Conservation (phyloP, 108 stramenopile species). For the Nitzschia sp. region DNA sequence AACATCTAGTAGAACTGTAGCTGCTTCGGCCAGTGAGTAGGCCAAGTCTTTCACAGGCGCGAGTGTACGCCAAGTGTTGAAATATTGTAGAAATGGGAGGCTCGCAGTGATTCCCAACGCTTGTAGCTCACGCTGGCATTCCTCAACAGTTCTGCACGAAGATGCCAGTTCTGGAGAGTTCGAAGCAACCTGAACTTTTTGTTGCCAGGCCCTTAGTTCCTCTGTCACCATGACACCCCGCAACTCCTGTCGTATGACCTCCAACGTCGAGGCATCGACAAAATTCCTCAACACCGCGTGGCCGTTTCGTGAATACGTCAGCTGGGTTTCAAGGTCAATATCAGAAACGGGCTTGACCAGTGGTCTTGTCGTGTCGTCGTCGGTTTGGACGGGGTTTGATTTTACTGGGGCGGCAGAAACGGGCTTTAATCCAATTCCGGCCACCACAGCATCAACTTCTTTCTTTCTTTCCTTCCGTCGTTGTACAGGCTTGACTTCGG, state of each 20-base stretch:
- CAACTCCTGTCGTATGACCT: constrained; percentile 43
- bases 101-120: constrained; percentile 38
- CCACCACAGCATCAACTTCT: not conserved
- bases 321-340: constrained; percentile 53
- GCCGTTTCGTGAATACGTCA: constrained; percentile 76
- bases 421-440: constrained; percentile 1
- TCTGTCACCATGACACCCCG: constrained; percentile 37
- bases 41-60: constrained; percentile 51
- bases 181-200: constrained; percentile 82
- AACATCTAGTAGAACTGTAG: constrained; percentile 61
- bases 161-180: constrained; percentile 31
- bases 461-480: not conserved
- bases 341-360: not conserved
- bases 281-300: constrained; percentile 73
- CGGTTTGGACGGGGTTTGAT: not conserved
- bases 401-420: not conserved
- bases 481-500: not conserved
- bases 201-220: constrained; percentile 65
- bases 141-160: constrained; percentile 42
- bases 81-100: constrained; percentile 85
- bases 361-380: not conserved
- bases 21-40: constrained; percentile 45
- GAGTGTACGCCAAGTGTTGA: constrained; percentile 70
- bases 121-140: constrained; percentile 52
- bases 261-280: constrained; percentile 35